These are phyloP conservation scores for Penicillium soppii DNA, from an alignment of 495 filamentous ascomycete genomes.

Conservation along the genomic window DNA sequence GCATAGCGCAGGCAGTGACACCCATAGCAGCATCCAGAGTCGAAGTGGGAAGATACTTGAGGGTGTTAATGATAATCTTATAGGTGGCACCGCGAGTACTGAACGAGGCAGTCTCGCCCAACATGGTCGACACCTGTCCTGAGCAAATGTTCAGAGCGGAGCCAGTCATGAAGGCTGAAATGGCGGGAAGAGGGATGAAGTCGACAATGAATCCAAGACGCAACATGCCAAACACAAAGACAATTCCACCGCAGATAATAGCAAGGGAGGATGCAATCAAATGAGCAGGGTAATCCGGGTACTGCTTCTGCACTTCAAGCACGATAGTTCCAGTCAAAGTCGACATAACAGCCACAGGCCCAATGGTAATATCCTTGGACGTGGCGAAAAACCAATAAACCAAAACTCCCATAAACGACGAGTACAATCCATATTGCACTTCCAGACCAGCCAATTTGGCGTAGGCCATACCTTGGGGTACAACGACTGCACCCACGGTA, in stretches of 20 bases:
- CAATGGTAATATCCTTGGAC: slow-evolving; percentile 98
- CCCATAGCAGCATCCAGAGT: slow-evolving; percentile 86
- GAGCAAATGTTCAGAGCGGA: slow-evolving; percentile 87
- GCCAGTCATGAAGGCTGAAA: slow-evolving; percentile 97
- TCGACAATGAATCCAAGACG: slow-evolving; percentile 92
- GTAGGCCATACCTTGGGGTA: slow-evolving; percentile 98
- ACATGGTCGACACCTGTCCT: slow-evolving; percentile 82
- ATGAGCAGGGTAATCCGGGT: slow-evolving; percentile 59
- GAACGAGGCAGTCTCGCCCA: slow-evolving; percentile 75
- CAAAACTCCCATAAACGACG: slow-evolving; percentile 95
- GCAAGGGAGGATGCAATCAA: slow-evolving; percentile 78
- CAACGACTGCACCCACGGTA: slow-evolving; percentile 92
- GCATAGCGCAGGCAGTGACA: slow-evolving; percentile 73
- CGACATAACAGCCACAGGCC: slow-evolving; percentile 96
- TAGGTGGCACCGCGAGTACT: slow-evolving; percentile 79
- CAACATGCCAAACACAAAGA: slow-evolving; percentile 74
- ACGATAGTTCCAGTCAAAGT: slow-evolving; percentile 84
- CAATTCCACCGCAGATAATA: slow-evolving; percentile 78
- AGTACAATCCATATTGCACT: slow-evolving; percentile 87
- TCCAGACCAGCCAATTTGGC: slow-evolving; percentile 76
- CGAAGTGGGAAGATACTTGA: slow-evolving; percentile 69
- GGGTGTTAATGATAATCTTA: slow-evolving; percentile 78
- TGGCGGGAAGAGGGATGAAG: slow-evolving; percentile 87
- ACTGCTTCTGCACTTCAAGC: slow-evolving; percentile 47
- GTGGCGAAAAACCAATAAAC: slow-evolving; percentile 99